A percentile compares a stretch with the other conserved stretches of the same genome.
Evolutionary conservation across 352 stramenopile genomes (phyloP).

Genomic region (Phytophthora sp.): DNA sequence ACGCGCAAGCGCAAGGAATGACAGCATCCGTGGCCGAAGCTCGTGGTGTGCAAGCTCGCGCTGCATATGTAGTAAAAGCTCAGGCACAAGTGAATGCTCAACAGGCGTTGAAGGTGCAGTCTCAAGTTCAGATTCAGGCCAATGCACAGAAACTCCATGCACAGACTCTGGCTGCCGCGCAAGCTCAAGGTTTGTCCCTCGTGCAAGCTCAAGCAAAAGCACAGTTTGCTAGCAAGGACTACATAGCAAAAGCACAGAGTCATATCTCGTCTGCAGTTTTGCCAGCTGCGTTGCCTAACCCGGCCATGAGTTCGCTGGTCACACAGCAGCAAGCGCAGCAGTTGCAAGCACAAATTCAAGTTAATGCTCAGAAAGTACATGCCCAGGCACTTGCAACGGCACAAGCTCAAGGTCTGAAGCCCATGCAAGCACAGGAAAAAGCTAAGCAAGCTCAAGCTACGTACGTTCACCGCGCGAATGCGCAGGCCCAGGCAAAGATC

Average conservation of each 20-base stretch:
- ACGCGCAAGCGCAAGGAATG: slow-evolving; percentile 80
- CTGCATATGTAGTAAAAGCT: slow-evolving; percentile 85
- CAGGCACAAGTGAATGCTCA: slow-evolving; percentile 87
- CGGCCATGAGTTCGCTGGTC: slow-evolving; percentile 59
- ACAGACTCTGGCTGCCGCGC: slow-evolving; percentile 81
- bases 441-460: slow-evolving; percentile 90
- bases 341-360: slow-evolving; percentile 88
- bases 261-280: slow-evolving; percentile 74
- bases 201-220: slow-evolving; percentile 88
- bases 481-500: slow-evolving; percentile 88
- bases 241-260: slow-evolving; percentile 89
- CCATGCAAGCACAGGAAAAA: slow-evolving; percentile 88
- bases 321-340: slow-evolving; percentile 87
- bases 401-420: slow-evolving; percentile 85
- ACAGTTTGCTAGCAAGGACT: slow-evolving; percentile 89
- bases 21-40: slow-evolving; percentile 71
- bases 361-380: slow-evolving; percentile 91
- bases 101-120: slow-evolving; percentile 84
- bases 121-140: slow-evolving; percentile 89
- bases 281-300: slow-evolving; percentile 54
- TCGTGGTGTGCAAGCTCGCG: slow-evolving; percentile 81
- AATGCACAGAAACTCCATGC: slow-evolving; percentile 90
- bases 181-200: slow-evolving; percentile 85
- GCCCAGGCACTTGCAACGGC: slow-evolving; percentile 86
- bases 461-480: slow-evolving; percentile 87